Evolutionary conservation across 2,329 filamentous ascomycete species (phyloP).

Genomic region (Pezicula rhizophila): DNA sequence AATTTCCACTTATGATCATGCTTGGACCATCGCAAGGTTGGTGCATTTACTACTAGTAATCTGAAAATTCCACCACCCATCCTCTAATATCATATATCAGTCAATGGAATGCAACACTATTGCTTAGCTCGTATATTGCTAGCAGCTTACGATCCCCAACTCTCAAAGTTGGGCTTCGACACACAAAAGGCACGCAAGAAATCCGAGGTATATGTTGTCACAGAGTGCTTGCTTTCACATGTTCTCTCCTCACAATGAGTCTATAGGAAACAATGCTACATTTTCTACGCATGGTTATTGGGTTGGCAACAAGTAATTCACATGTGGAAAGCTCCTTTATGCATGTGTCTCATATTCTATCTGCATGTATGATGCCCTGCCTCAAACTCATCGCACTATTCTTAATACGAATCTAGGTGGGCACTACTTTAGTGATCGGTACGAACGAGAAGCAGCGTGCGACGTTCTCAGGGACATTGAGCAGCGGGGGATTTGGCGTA

Average conservation of each 20-base stretch:
- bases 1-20: background rate
- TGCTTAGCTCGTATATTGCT: background rate
- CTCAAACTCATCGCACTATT: background rate
- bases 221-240: background rate
- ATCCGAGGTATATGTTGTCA: background rate
- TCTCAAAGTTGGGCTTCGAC: background rate
- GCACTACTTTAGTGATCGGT: background rate
- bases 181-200: background rate
- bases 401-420: background rate
- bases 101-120: background rate
- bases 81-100: background rate
- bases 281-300: background rate
- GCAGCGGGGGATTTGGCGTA: background rate
- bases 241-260: background rate
- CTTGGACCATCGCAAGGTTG: background rate
- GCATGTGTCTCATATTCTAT: slow-evolving; percentile 1
- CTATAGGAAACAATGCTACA: background rate
- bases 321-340: background rate
- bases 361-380: background rate
- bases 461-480: background rate
- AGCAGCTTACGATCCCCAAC: background rate
- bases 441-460: background rate
- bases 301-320: background rate
- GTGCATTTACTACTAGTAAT: background rate
- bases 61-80: background rate